Evolutionary conservation across 345 rosid genomes (phyloP).

Genomic region (Brassica juncea): DNA sequence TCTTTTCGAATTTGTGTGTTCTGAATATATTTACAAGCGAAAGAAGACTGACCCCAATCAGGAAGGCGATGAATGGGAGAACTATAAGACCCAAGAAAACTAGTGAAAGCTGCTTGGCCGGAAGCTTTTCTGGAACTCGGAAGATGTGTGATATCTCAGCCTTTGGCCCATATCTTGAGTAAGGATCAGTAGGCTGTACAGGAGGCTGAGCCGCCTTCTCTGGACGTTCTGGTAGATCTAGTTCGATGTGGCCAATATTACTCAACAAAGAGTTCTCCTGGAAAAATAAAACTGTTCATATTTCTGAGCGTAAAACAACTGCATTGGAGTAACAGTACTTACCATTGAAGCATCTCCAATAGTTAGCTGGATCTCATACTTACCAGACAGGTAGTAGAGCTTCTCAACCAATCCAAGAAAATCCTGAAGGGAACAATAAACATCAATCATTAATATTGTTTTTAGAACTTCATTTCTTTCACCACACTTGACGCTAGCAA

Average conservation of each 20-base stretch:
- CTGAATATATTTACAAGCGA: background rate
- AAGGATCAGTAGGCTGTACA: conserved; percentile 56
- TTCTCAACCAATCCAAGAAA: conserved; percentile 93
- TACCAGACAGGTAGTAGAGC: conserved; percentile 89
- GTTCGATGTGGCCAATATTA: conserved; percentile 69
- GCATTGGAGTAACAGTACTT: conserved; percentile 34
- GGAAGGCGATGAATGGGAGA: conserved; percentile 73
- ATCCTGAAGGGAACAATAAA: conserved; percentile 55
- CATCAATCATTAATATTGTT: conserved; percentile 10
- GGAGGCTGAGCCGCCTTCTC: conserved; percentile 88
- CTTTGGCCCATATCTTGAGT: conserved; percentile 76
- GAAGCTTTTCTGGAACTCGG: conserved; percentile 84
- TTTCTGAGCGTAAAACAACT: background rate
- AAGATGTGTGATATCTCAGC: conserved; percentile 89
- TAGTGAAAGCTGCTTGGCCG: conserved; percentile 75
- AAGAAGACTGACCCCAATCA: conserved; percentile 73
- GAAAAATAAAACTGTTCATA: conserved; percentile 4
- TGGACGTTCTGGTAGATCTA: conserved; percentile 91
- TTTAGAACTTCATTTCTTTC: background rate
- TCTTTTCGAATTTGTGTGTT: background rate
- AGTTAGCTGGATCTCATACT: conserved; percentile 79
- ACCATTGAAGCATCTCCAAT: conserved; percentile 97
- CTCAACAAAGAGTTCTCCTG: conserved; percentile 87
- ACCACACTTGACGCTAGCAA: background rate
- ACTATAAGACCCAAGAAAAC: conserved; percentile 76